Evolutionary conservation across 1,284 basidiomycete genomes (phyloP).

Genomic region (Hypsizygus ulmarius): DNA sequence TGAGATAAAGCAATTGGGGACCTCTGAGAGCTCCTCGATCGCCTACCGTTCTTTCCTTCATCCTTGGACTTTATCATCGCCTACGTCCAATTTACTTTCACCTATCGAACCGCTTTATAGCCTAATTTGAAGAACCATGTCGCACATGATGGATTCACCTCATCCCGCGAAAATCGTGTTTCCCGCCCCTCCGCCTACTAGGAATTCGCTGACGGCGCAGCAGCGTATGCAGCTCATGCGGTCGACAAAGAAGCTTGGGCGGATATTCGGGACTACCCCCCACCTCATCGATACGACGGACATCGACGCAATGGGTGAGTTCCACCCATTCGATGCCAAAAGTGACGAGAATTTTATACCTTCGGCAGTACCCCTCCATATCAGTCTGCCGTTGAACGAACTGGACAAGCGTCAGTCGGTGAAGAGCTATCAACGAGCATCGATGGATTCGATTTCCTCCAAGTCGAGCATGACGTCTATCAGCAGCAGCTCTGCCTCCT

Average conservation of each 20-base stretch:
- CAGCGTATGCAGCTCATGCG: conserved; percentile 58
- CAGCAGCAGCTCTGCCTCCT: conserved; percentile 7
- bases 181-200: conserved; percentile 59
- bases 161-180: conserved; percentile 26
- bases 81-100: too few relatives aligned
- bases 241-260: conserved; percentile 59
- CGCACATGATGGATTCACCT: too few relatives aligned
- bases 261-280: conserved; percentile 59
- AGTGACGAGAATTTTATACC: not conserved
- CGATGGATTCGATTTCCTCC: conserved; percentile 27
- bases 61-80: too few relatives aligned
- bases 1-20: too few relatives aligned
- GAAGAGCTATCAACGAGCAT: conserved; percentile 13
- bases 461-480: conserved; percentile 6
- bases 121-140: too few relatives aligned
- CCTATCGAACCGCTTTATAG: too few relatives aligned
- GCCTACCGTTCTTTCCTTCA: too few relatives aligned
- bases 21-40: too few relatives aligned
- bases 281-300: conserved; percentile 46
- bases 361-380: conserved; percentile 16
- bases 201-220: conserved; percentile 49
- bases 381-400: conserved; percentile 7
- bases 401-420: not conserved
- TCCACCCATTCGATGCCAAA: not conserved
- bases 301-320: conserved; percentile 17